Base-by-base conservation (phyloP, 2,329 filamentous ascomycete species). In the Paramyrothecium roridum region DNA sequence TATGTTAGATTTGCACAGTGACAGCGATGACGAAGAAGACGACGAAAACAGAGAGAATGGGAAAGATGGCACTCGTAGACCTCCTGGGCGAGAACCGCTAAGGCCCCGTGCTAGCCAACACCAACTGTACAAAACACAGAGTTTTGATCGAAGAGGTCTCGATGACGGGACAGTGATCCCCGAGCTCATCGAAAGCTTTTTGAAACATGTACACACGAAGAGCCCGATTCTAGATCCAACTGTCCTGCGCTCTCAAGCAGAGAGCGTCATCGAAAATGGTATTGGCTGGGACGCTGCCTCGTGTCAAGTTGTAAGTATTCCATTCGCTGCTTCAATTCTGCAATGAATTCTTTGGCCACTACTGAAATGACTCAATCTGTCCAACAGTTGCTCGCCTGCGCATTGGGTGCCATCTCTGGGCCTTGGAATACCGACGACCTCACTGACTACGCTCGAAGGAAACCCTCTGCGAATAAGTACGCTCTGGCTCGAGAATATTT, bases 81-180 rank as follows among this genome's bases (percentile, higher is more conserved):
- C 6, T 30, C 6, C 10, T 30, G 10, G 26, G 17, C 26, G 52
- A 8, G 10, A 20, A 45, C 6, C 46, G 11, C 46, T 19, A 13
- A 13, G 46, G 46, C 21, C 46, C 17, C 4, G 19, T n/a, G 6
- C 21, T 20, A 11, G 11, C 20, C 34, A 43, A 19, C 10, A 8
- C 20, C 20, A 48, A n/a, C 20, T 48, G n/a, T 13, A 48, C 16
- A 19, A 19, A 12, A 4, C 20, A 13, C 8, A 48, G 10, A 48
- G 6, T 19, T 6, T 45, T n/a, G 34, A 22, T 21, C 33, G 53
- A 20, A 22, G 53, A 30, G 53, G 53, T 20, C 48, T 54, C 13
- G 53, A 54, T n/a, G 53, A 54, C 20, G 53, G 53, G 3, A 54
- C 47, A 12, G 47, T 54, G 3, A 17, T 52, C 8, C 50, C 50